Base-by-base conservation (phyloP, 306 rosid genomes). In the Castanopsis chinensis region DNA sequence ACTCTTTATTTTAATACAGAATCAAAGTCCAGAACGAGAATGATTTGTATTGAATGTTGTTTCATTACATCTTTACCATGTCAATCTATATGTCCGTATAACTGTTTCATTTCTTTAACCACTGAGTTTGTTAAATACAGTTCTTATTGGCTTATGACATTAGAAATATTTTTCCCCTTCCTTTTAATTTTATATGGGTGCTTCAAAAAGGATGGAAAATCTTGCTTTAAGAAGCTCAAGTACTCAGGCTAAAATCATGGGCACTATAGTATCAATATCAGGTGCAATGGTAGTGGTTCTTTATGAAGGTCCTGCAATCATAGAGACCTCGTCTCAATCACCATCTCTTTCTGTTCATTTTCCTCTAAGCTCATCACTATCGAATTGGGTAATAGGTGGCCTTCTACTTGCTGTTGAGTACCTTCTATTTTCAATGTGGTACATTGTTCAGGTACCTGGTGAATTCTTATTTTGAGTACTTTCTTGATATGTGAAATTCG, bases 241-340 rank as follows among this genome's bases (percentile, higher is more conserved):
- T 68, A 83, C 85, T 75, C 80, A 21, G 63, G 86, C 90, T 18
- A 91, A 91, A 84, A 77, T 89, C 63, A 28, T 86, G 25, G 96
- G 93, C 4, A 79, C 90, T 0, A 15, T 21, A 6, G 35, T 89
- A 37, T 91, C 91, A 2, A 60, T 91, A 77, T 45, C 80, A 73
- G 96, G 93, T 72, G 93, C 93, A 72, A 69, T 87, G 7, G 65
- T 75, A 33, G 84, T 87, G 71, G 83, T 89, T 72, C 87, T 91
- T 8, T 89, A 86, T 41, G 86, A 86, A 60, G 95, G 95, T 23
- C 84, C 84, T 2, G 28, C 41, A 41, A 19, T 89, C 67, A 60
- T 84, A 32, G 67, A 84, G 3, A 1, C 69, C 32, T 3, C 76
- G 2, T 51, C 83, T 65, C 23, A 63, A 54, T 51, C 18, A 37